Evolutionary conservation across 306 rosid species (phyloP), one percentile per base, ranked within the genome.

Genomic region (Fragaria vesca): DNA sequence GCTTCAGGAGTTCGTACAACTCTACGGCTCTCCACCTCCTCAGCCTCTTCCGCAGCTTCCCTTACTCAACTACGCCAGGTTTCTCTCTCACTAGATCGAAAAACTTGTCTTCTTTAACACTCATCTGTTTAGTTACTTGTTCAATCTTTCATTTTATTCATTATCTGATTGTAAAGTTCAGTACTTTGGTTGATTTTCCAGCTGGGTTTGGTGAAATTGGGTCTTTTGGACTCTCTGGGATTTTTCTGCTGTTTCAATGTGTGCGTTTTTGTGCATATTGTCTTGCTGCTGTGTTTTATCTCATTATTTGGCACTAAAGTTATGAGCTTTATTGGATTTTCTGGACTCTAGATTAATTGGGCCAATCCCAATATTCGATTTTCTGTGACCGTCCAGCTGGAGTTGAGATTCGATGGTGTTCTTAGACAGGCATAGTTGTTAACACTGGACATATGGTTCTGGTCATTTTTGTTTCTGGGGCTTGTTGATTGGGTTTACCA

Each of bases 1-100:
- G 85, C 91, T 90, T 88, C 93, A 88, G 79, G 87, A 90, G 55
- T 82, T 87, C 78, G 75, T 87, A 26, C 88, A 90, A 79, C 75
- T 83, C 78, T 80, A 78, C 83, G 81, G 84, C 40, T 83, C 91
- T 68, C 78, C 76, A 45, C 85, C 80, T 7, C 79, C 74, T 30
- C 67, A 40, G 30, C 81, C 57, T 76, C 66, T 21, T 38, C 82
- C 75, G 65, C 85, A 60, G 38, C 80, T 71, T 16, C 78, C 76
- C 71, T 87, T 74, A 51, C 80, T 88, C 30, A 78, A 75, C 46
- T 58, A 38, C 26, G 88, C 32, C 89, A 85, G 96, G 97, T 89
- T 58, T 43, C 78, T 34, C 61, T 54, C 80, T 82, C 6, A 12
- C 34, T 78, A 47, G 89, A 85, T 87, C 86, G 52, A 58, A 58